Evolutionary conservation across 73 alveolate species (phyloP).

Genomic region (Paramecium tetraurelia): DNA sequence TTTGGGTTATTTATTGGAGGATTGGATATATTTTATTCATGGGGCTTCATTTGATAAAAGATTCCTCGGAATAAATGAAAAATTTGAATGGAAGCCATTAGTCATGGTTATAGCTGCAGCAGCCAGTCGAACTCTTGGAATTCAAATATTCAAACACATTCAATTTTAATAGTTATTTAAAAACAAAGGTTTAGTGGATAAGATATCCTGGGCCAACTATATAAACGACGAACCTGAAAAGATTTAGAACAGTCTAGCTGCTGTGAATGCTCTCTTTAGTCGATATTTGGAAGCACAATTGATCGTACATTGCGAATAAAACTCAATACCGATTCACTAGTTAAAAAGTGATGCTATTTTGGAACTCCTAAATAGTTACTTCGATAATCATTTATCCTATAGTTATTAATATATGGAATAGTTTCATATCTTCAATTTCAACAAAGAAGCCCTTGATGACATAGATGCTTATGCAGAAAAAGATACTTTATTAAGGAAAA

Average conservation of each 20-base stretch:
- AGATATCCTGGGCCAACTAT: slow-evolving; percentile 31
- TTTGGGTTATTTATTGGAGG: neutral
- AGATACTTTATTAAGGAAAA: neutral
- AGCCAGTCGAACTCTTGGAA: slow-evolving; percentile 16
- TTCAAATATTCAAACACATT: neutral
- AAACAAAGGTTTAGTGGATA: neutral
- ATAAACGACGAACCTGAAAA: slow-evolving; percentile 40
- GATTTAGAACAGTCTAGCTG: neutral
- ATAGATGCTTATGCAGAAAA: neutral
- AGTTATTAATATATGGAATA: slow-evolving; percentile 15
- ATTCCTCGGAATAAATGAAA: neutral
- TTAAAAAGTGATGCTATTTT: neutral
- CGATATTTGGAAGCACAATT: slow-evolving; percentile 18
- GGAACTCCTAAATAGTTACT: neutral
- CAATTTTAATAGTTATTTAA: neutral
- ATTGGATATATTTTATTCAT: neutral
- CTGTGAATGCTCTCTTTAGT: neutral
- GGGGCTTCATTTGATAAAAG: neutral
- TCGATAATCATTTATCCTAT: slow-evolving; percentile 25
- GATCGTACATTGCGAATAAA: slow-evolving; percentile 2
- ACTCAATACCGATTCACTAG: neutral
- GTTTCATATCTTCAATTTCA: neutral
- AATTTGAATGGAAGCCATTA: slow-evolving; percentile 10
- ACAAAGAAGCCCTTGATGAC: slow-evolving; percentile 20
- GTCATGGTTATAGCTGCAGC: slow-evolving; percentile 11